These are phyloP conservation scores for Trypanosoma conorhini DNA, from an alignment of 208 protist species.

Conservation along the genomic window DNA sequence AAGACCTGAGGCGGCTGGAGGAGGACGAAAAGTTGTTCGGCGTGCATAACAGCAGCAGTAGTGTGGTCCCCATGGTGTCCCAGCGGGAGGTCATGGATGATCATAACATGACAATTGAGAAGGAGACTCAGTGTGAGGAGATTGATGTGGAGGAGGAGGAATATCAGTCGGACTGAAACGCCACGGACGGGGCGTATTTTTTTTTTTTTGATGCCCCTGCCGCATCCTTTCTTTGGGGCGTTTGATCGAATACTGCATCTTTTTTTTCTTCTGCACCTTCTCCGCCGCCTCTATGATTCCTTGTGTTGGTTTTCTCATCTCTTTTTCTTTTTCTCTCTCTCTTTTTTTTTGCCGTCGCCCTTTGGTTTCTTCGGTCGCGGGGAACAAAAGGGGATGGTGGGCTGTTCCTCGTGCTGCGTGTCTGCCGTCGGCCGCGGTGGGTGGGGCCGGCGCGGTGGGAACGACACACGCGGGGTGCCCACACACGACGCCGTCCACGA, in stretches of 20 bases:
- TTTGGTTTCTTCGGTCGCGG: not conserved
- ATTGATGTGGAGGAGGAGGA: slow-evolving; percentile 65
- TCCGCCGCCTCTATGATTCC: not conserved
- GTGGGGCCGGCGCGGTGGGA: not conserved
- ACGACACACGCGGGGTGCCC: not conserved
- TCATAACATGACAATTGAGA: slow-evolving; percentile 88
- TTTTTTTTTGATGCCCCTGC: not conserved
- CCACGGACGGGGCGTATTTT: not conserved
- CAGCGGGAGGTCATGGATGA: slow-evolving; percentile 88
- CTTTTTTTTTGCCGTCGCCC: not conserved
- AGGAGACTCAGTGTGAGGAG: slow-evolving; percentile 75
- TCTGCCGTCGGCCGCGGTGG: not conserved
- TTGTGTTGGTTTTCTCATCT: not conserved
- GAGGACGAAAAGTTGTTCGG: slow-evolving; percentile 59
- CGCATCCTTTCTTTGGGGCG: not conserved
- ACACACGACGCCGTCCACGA: slow-evolving; percentile 11
- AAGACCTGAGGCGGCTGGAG: slow-evolving; percentile 59
- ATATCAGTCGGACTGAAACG: slow-evolving; percentile 2
- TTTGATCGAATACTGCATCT: not conserved
- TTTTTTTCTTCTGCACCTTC: not conserved
- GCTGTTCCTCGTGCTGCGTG: slow-evolving; percentile 3
- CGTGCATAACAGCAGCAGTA: slow-evolving; percentile 36
- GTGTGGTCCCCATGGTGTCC: slow-evolving; percentile 57
- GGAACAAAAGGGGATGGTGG: not conserved
- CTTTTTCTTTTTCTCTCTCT: not conserved